phyloP scores from a whole-genome alignment of 2,329 filamentous ascomycete genomes.

The Scedosporium minutisporum region DNA sequence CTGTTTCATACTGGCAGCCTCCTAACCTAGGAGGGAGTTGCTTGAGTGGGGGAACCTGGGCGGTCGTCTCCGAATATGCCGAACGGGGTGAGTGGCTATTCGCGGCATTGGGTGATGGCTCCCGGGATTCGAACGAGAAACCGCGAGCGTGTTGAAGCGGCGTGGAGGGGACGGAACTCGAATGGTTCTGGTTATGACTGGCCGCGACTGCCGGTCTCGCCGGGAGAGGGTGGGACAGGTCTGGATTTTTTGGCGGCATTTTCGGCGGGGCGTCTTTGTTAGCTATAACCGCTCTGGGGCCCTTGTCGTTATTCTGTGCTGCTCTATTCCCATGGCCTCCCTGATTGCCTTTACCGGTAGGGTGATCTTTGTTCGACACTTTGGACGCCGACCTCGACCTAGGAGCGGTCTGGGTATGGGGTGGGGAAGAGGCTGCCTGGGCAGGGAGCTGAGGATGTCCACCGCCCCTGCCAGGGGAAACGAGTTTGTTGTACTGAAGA shows the following conservation, averaged over 20 bases:
- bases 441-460: conserved; percentile 44
- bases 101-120: conserved; percentile 68
- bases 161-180: conserved; percentile 86
- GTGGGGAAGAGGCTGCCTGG: conserved; percentile 43
- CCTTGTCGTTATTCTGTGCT: conserved; percentile 45
- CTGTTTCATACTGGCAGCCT: conserved; percentile 82
- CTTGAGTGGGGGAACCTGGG: conserved; percentile 58
- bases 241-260: conserved; percentile 38
- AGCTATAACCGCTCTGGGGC: conserved; percentile 52
- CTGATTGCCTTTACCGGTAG: conserved; percentile 34
- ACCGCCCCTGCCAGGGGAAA: conserved; percentile 46
- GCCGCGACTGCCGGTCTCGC: conserved; percentile 12
- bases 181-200: conserved; percentile 38
- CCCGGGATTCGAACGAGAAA: conserved; percentile 67
- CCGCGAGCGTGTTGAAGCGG: conserved; percentile 82
- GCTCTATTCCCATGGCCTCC: conserved; percentile 58
- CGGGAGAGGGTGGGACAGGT: conserved; percentile 16
- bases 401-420: conserved; percentile 39
- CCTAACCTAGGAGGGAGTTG: conserved; percentile 49
- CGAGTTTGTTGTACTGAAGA: conserved; percentile 55
- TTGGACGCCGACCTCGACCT: conserved; percentile 52
- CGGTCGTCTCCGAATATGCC: conserved; percentile 80
- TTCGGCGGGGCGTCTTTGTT: conserved; percentile 43
- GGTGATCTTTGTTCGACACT: conserved; percentile 44
- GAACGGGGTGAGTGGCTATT: conserved; percentile 81